Base-by-base conservation (phyloP, 495 filamentous ascomycete species). In the Trichoderma gamsii region DNA sequence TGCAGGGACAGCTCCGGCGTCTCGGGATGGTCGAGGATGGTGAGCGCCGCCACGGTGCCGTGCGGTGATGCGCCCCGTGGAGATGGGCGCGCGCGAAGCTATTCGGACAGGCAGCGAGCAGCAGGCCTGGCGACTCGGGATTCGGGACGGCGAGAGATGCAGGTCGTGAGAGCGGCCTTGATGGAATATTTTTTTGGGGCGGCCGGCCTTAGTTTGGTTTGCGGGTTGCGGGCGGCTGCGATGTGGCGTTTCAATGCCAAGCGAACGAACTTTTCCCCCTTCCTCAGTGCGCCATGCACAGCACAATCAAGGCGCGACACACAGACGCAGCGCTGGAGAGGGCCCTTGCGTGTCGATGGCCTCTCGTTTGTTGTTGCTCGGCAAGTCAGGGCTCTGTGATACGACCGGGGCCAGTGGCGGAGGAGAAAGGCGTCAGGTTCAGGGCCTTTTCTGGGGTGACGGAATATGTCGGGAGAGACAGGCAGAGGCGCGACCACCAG, bases 11-110 rank as follows among this genome's bases (percentile, higher is more conserved):
- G 74, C 69, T 82, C 79, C 72, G 78, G 73, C 41, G 65, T 66
- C 63, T 78, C 77, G 70, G 73, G 69, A 69, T 77, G 78, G 75
- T 70, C 76, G 73, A 80, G 76, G 59, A 81, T 73, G 67, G 76
- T 79, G 71, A 82, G 78, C 70, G 80, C 79, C 76, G 79, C 81
- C 81, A 81, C 76, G 72, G 76, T 79, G 73, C 73, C 73, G 73
- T 66, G 67, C 69, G 73, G 69, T 70, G 69, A 75, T 77, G 76
- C 78, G 76, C 73, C 72, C 69, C 69, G 49, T n/a, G 65, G 63
- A 67, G 67, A 72, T 72, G 75, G 76, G 73, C 72, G 71, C 65
- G 56, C 56, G 56, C 56, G 56, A 61, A 51, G 67, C 66, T 66
- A 49, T 68, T 68, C 43, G 72, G 69, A 25, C 15, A 67, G 64